Evolutionary conservation across 2,329 filamentous ascomycete genomes (phyloP).

Genomic region (Nemania bipapillata): DNA sequence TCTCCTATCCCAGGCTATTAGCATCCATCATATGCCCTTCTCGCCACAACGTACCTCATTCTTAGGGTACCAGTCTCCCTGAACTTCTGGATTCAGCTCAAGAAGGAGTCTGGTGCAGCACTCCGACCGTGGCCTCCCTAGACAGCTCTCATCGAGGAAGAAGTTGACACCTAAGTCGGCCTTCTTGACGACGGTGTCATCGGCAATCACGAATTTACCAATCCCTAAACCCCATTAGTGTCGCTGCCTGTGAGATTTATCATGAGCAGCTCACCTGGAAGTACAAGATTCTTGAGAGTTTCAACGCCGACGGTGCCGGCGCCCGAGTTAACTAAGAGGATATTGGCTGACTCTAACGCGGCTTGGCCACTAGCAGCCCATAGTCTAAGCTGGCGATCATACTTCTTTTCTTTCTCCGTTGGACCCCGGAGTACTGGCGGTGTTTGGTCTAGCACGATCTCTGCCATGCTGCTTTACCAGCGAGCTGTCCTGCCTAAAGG

Average conservation of each 20-base stretch:
- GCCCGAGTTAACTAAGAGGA: constrained; percentile 89
- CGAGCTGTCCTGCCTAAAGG: constrained; percentile 9
- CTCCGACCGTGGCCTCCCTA: constrained; percentile 82
- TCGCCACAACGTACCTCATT: constrained; percentile 52
- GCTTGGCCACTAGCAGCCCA: constrained; percentile 94
- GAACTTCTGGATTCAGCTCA: constrained; percentile 92
- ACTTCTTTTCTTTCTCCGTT: constrained; percentile 76
- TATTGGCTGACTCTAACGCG: constrained; percentile 87
- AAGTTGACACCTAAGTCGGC: constrained; percentile 95
- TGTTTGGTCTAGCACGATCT: constrained; percentile 58
- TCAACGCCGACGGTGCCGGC: constrained; percentile 89
- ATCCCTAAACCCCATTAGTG: constrained; percentile 67
- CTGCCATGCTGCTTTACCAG: constrained; percentile 54
- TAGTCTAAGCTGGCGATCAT: constrained; percentile 92
- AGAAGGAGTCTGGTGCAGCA: constrained; percentile 79
- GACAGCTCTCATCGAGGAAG: constrained; percentile 82
- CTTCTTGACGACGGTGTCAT: constrained; percentile 79
- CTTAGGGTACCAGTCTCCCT: constrained; percentile 75
- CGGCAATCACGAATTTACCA: constrained; percentile 89
- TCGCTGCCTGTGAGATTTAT: neutral
- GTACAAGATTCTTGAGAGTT: constrained; percentile 94
- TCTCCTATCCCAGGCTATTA: constrained; percentile 44
- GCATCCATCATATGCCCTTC: constrained; percentile 16
- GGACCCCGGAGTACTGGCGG: constrained; percentile 64
- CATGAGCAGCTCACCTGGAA: constrained; percentile 70